A percentile compares a stretch with the other conserved stretches of the same genome.
phyloP scores from a whole-genome alignment of 306 rosid genomes.

The Quercus bicolor region DNA sequence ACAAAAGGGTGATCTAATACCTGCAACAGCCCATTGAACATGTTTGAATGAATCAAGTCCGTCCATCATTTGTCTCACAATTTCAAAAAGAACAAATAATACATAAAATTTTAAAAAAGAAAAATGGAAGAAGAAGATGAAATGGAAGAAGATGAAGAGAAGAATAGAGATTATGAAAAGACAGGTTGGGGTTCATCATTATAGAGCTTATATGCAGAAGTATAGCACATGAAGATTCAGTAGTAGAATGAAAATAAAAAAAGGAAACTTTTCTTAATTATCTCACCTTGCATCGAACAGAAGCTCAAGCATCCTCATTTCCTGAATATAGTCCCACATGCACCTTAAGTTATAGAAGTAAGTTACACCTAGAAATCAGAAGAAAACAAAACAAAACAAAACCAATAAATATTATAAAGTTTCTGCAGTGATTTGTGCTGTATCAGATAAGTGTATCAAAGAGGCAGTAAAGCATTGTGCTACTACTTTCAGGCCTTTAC shows the following conservation, averaged over 20 bases:
- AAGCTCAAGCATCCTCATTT: conserved; percentile 17
- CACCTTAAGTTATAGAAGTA: conserved; percentile 5
- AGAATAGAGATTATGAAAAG: neutral
- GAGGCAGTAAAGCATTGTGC: neutral
- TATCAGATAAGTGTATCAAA: conserved; percentile 13
- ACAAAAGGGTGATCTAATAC: conserved; percentile 4
- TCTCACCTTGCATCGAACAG: conserved; percentile 30
- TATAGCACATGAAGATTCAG: no score
- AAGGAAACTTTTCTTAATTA: neutral
- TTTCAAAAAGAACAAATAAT: neutral
- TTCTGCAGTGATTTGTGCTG: conserved; percentile 19
- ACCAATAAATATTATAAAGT: neutral
- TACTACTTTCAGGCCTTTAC: conserved; percentile 18
- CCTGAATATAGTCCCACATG: conserved; percentile 6
- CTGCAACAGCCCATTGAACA: conserved; percentile 11
- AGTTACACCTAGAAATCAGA: neutral
- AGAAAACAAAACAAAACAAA: conserved; percentile 3
- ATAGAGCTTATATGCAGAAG: no score
- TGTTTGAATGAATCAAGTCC: neutral
- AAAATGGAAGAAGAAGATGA: neutral
- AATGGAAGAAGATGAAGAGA: conserved; percentile 20
- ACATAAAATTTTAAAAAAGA: neutral
- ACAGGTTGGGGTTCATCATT: neutral
- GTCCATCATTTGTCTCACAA: neutral
- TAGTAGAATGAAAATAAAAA: neutral